Base-by-base conservation (phyloP, 331 rosid species). In the Phaseolus coccineus region DNA sequence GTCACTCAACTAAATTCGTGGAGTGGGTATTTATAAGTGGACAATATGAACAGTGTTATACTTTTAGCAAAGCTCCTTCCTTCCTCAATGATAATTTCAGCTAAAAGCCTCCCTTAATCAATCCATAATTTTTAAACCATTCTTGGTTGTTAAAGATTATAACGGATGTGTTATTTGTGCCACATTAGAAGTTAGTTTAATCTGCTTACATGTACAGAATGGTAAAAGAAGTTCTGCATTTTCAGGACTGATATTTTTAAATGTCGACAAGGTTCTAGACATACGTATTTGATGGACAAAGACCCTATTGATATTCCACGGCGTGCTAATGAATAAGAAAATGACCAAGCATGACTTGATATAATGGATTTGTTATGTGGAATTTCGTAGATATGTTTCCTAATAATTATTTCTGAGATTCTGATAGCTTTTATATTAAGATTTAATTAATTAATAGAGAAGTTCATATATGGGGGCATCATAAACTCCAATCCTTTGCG, bases 121-220 rank as follows among this genome's bases (percentile, higher is more conserved):
- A 25, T 15, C 40, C 50, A 19, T 39, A 47, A 63, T 30, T 33
- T 68, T 59, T 69, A 40, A 69, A 63, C 61, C 42, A 19, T 69
- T 77, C 40, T 15, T 78, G 44, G 73, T 61, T 19, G 61, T 57
- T 35, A 39, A 35, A 31, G 22, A 51, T 78, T 69, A 47, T 66
- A 68, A 37, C 69, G 35, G 51, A 15, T 37, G 27, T 46, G 31
- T 57, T 50, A 67, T 33, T 40, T 58, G 50, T 48, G 27, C 47
- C 19, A 31, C 16, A 73, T 31, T 74, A 31, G 35, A 37, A 67
- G 47, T 48, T 58, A 35, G 37, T 76, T 65, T 76, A 14, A 76
- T 39, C 59, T 71, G 77, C 59, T 76, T 74, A 37, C 24, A 8
- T 70, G 69, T 61, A 63, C 46, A 44, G 39, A 84, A 56, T 80